phyloP scores from a whole-genome alignment of 2,329 filamentous ascomycete species.

The Colletotrichum tanaceti region DNA sequence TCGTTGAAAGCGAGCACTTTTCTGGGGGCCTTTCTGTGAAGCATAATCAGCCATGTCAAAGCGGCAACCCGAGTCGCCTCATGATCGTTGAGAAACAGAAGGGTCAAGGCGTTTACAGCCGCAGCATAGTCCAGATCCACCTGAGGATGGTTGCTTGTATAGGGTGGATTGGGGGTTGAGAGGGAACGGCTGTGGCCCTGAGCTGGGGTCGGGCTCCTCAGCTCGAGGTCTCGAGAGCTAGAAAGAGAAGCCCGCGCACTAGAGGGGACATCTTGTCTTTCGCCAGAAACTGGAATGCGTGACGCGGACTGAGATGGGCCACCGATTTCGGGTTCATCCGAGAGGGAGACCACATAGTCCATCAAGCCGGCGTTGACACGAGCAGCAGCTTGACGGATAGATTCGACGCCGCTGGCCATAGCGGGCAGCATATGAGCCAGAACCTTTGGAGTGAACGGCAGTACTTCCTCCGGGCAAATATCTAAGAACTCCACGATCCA shows the following conservation, averaged over 20 bases:
- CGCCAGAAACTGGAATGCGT: slow-evolving; percentile 57
- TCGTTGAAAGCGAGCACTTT: slow-evolving; percentile 97
- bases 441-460: slow-evolving; percentile 93
- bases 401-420: slow-evolving; percentile 91
- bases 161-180: slow-evolving; percentile 59
- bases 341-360: slow-evolving; percentile 92
- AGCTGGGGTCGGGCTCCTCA: slow-evolving; percentile 63
- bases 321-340: slow-evolving; percentile 71
- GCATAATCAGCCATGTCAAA: slow-evolving; percentile 96
- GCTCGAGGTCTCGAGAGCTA: slow-evolving; percentile 65
- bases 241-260: slow-evolving; percentile 65
- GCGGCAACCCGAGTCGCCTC: slow-evolving; percentile 95
- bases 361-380: slow-evolving; percentile 92
- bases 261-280: slow-evolving; percentile 59
- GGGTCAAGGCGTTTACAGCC: slow-evolving; percentile 90
- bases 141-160: slow-evolving; percentile 56
- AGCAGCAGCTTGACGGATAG: slow-evolving; percentile 87
- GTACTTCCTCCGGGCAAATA: slow-evolving; percentile 95
- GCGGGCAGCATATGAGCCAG: slow-evolving; percentile 92
- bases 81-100: slow-evolving; percentile 96
- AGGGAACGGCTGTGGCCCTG: slow-evolving; percentile 57
- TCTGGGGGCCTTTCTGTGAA: slow-evolving; percentile 92
- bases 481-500: slow-evolving; percentile 98
- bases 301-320: slow-evolving; percentile 51
- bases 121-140: slow-evolving; percentile 94